These are phyloP conservation scores for Wallemia mellicola DNA, from an alignment of 1,284 basidiomycete genomes.

Conservation along the genomic window DNA sequence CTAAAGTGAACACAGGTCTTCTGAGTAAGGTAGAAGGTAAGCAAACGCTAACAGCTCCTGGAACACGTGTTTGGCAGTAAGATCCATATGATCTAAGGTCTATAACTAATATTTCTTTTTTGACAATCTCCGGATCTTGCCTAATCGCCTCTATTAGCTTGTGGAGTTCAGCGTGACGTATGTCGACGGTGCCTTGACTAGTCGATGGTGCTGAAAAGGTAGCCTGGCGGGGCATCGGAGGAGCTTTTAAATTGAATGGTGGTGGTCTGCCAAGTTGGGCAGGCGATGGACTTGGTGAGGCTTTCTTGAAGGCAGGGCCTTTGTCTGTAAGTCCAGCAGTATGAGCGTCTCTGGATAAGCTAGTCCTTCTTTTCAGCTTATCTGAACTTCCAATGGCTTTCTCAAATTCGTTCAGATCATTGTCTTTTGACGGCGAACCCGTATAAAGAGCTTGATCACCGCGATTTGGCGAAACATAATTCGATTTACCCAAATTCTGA, in stretches of 20 bases:
- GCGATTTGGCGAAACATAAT: neutral
- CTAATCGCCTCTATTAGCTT: neutral
- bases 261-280: neutral
- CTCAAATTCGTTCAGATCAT: neutral
- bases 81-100: constrained; percentile 64
- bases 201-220: neutral
- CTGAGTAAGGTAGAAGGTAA: constrained; percentile 83
- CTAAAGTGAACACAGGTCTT: constrained; percentile 47
- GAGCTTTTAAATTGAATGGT: neutral
- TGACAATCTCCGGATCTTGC: neutral
- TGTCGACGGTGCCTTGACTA: neutral
- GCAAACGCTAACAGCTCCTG: constrained; percentile 50
- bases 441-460: neutral
- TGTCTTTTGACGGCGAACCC: neutral
- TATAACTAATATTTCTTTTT: constrained; percentile 27
- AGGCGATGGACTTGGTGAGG: neutral
- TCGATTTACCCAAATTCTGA: neutral
- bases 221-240: neutral
- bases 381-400: neutral
- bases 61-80: constrained; percentile 32
- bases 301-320: neutral
- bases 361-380: neutral
- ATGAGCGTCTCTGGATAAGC: neutral
- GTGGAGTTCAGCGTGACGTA: neutral
- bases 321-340: neutral